phyloP scores from a whole-genome alignment of 169 alveolate species.

The Plasmodium ovale region DNA sequence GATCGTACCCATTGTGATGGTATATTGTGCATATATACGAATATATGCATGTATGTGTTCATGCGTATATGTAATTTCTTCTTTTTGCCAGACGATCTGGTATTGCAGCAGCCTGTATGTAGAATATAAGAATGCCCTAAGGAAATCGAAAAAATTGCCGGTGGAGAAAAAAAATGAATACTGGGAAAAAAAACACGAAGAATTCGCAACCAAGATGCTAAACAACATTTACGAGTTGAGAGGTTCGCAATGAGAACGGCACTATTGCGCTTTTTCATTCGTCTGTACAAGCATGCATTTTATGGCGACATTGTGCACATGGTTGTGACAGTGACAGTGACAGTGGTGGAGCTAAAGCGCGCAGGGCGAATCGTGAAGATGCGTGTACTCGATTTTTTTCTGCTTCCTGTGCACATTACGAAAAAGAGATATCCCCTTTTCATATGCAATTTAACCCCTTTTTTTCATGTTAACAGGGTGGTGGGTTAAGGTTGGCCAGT shows the following conservation, averaged over 20 bases:
- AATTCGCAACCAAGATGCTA: constrained; percentile 90
- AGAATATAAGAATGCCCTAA: constrained; percentile 87
- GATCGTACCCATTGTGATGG: not conserved
- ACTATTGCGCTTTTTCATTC: not conserved
- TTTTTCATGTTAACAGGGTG: constrained; percentile 84
- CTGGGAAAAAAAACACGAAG: constrained; percentile 92
- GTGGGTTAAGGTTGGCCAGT: constrained; percentile 96
- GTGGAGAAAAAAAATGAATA: constrained; percentile 86
- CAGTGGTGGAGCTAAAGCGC: too few relatives aligned
- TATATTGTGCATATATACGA: constrained; percentile 8
- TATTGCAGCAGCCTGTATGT: constrained; percentile 88
- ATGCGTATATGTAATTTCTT: constrained; percentile 38
- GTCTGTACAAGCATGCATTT: too few relatives aligned
- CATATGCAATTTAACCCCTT: too few relatives aligned
- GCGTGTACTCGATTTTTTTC: not conserved
- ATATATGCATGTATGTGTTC: constrained; percentile 21
- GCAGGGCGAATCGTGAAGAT: not conserved
- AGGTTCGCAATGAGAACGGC: constrained; percentile 59
- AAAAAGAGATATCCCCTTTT: too few relatives aligned
- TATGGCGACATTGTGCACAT: too few relatives aligned
- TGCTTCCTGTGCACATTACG: too few relatives aligned
- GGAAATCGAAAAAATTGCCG: constrained; percentile 84
- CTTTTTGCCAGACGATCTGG: constrained; percentile 85
- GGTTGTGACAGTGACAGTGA: too few relatives aligned
- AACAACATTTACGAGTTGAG: constrained; percentile 89